Percentiles rank a stretch among this genome's conserved stretches.
Conservation (phyloP, 768 basidiomycete genomes). For the Lentinula detonsa region DNA sequence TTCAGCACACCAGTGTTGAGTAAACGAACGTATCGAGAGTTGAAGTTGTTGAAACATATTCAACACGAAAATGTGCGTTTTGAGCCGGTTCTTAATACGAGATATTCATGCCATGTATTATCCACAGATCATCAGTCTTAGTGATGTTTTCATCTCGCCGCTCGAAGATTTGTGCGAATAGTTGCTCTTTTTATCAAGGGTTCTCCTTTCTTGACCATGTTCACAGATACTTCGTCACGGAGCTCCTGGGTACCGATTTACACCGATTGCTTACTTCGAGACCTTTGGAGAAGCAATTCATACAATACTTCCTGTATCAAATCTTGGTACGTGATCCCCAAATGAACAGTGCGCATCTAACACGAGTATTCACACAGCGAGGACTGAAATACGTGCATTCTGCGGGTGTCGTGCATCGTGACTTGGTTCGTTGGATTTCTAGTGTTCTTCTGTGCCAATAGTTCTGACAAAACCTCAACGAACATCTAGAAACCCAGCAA, state of each 20-base stretch:
- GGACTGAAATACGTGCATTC: slow-evolving; percentile 99
- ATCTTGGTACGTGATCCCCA: slow-evolving; percentile 64
- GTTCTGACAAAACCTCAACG: neutral
- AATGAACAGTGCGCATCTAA: neutral
- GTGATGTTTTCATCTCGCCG: slow-evolving; percentile 99
- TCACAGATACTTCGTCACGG: slow-evolving; percentile 94
- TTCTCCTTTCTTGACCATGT: neutral
- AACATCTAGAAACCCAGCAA: slow-evolving; percentile 88
- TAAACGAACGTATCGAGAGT: slow-evolving; percentile 95
- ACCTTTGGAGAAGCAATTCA: slow-evolving; percentile 98
- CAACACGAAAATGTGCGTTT: slow-evolving; percentile 90
- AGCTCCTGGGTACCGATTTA: slow-evolving; percentile 95
- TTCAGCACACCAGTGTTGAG: slow-evolving; percentile 98
- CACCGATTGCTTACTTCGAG: slow-evolving; percentile 95
- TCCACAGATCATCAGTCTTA: slow-evolving; percentile 90
- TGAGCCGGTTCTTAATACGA: slow-evolving; percentile 2
- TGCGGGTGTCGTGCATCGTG: slow-evolving; percentile 96
- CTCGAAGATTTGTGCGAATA: slow-evolving; percentile 84
- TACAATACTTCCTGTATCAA: slow-evolving; percentile 99
- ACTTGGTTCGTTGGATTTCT: slow-evolving; percentile 56
- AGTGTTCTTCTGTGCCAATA: neutral
- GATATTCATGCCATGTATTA: neutral
- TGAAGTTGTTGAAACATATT: slow-evolving; percentile 97
- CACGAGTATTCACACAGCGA: slow-evolving; percentile 45
- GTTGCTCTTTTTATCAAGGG: neutral